Conservation (phyloP, 2,329 filamentous ascomycete genomes). For the Sordariomycetes sp. region DNA sequence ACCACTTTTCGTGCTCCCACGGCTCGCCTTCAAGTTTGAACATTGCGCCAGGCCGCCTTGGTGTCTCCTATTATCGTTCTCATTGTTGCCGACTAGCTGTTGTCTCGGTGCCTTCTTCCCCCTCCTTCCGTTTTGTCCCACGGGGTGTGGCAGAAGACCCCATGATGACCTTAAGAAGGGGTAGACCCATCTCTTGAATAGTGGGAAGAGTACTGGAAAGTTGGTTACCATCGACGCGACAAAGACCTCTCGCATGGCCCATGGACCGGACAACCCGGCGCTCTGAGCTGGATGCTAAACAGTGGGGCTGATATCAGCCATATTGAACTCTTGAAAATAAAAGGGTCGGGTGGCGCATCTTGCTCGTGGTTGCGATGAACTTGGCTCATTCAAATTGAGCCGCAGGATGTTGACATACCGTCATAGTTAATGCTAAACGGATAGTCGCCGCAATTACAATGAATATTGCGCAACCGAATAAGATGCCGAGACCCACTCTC, state of each 20-base stretch:
- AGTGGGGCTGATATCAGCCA: not conserved
- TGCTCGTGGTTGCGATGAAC: not conserved
- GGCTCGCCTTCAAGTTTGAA: not conserved
- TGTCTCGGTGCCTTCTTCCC: not conserved
- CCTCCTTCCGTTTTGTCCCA: not conserved
- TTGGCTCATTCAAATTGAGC: not conserved
- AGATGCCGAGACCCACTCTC: slow-evolving; percentile 21
- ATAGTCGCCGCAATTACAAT: slow-evolving; percentile 14
- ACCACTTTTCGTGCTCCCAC: not conserved
- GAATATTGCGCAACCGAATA: slow-evolving; percentile 24
- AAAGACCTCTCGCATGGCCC: slow-evolving; percentile 29
- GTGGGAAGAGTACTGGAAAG: slow-evolving; percentile 29
- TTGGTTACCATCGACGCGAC: slow-evolving; percentile 29
- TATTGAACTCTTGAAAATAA: not conserved
- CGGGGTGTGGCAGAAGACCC: not conserved
- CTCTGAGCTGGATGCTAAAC: slow-evolving; percentile 24
- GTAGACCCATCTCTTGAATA: slow-evolving; percentile 24
- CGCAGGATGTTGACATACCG: not conserved
- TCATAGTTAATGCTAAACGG: not conserved
- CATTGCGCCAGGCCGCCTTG: not conserved
- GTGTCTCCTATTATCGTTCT: not conserved
- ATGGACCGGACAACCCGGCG: slow-evolving; percentile 24
- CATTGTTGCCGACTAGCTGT: not conserved
- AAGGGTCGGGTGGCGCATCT: not conserved
- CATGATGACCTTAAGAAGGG: slow-evolving; percentile 13